Evolutionary conservation across 2,329 filamentous ascomycete genomes (phyloP), one percentile per base, ranked within the genome.

Genomic region (Dactylellina parvicollis): DNA sequence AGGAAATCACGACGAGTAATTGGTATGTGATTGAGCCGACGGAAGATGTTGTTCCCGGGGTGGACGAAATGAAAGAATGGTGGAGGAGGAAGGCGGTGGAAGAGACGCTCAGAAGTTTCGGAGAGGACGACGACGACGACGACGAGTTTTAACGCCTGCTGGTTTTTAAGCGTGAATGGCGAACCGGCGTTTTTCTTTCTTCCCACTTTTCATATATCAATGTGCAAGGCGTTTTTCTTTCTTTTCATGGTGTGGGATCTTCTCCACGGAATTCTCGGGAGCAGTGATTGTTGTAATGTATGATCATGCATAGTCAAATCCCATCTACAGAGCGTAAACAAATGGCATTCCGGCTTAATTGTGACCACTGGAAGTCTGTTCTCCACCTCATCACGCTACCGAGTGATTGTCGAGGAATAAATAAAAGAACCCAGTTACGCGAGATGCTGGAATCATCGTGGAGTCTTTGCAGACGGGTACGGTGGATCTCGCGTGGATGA

Each of bases 341-440:
- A 20, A 72, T 72, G 67, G 67, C 67, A 72, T 72, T 72, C 67
- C 67, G 67, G 67, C 67, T 72, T 72, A 72, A 72, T 72, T 72
- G 67, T 72, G 67, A 72, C 67, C 67, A 60, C 44, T 60, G 52
- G 30, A 26, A 62, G 36, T 72, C 52, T 72, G 28, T 57, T 72
- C 67, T 72, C 24, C 67, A 72, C 67, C 67, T 40, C 67, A 72
- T 59, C 67, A 49, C 67, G 54, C 54, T 72, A 72, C 67, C 67
- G 67, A 65, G 57, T 50, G 42, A 50, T 36, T 47, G 36, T 32
- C 5, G 32, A 44, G 22, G 12, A 40, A 22, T n/a, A 59, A 30
- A 47, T 9, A 44, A 56, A n/a, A 55, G 44, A n/a, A 59, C 64
- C 24, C 67, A 72, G 67, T 72, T 72, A 72, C 67, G 67, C 67